Percentiles rank a stretch among this genome's conserved stretches.
Evolutionary conservation across 2,329 filamentous ascomycete species (phyloP).

Genomic region (Ophiosphaerella korrae): DNA sequence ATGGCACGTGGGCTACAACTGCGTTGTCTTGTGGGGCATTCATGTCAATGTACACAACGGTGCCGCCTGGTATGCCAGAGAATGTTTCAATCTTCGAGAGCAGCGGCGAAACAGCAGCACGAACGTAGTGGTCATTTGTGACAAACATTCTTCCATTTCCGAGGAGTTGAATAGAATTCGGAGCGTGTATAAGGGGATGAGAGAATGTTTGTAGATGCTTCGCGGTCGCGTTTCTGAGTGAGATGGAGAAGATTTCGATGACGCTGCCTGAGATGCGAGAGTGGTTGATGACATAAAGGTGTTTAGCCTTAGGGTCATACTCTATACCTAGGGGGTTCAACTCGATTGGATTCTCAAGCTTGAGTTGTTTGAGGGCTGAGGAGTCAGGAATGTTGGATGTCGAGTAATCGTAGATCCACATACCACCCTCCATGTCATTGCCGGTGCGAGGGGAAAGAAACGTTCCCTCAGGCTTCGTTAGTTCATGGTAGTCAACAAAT

Average conservation of each 20-base stretch:
- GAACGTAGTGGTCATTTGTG: constrained; percentile 52
- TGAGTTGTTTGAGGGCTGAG: constrained; percentile 29
- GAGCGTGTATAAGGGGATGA: constrained; percentile 41
- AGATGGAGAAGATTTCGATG: constrained; percentile 42
- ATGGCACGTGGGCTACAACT: constrained; percentile 42
- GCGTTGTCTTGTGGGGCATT: constrained; percentile 9
- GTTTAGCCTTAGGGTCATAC: constrained; percentile 41
- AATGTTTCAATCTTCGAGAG: constrained; percentile 49
- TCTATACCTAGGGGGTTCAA: constrained; percentile 53
- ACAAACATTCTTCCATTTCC: constrained; percentile 42
- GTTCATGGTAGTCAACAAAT: constrained; percentile 22
- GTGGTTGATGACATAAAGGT: constrained; percentile 50
- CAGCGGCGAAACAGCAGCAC: constrained; percentile 24
- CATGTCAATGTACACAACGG: constrained; percentile 44
- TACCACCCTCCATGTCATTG: constrained; percentile 24
- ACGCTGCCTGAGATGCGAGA: constrained; percentile 33
- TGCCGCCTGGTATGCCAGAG: constrained; percentile 42
- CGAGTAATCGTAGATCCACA: constrained; percentile 50
- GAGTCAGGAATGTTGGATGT: constrained; percentile 18
- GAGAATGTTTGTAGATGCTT: constrained; percentile 37
- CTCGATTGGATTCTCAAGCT: constrained; percentile 29
- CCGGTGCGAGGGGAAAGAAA: constrained; percentile 25
- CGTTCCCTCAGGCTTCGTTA: background rate
- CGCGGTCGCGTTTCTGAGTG: constrained; percentile 24
- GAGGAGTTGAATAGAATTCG: constrained; percentile 49